A percentile compares a stretch with the other conserved stretches of the same genome.
Evolutionary conservation across 78 protist species (phyloP).

Genomic region (Cavenderia fasciculata): DNA sequence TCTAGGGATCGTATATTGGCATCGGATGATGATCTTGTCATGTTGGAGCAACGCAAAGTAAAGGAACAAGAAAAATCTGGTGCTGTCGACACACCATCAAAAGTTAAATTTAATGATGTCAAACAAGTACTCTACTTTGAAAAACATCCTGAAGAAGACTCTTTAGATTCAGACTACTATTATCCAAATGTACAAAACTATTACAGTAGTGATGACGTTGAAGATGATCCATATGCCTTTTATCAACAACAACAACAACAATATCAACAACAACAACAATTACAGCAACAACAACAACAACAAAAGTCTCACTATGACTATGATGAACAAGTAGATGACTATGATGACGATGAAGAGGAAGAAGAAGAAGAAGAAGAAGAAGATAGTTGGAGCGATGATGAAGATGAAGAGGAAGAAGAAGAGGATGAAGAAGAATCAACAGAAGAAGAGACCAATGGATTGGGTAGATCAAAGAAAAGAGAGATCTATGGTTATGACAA

Average conservation of each 20-base stretch:
- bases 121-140: background rate
- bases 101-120: conserved; percentile 3
- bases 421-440: background rate
- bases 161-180: background rate
- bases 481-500: background rate
- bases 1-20: background rate
- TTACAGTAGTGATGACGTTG: background rate
- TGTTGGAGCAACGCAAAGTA: too few relatives aligned
- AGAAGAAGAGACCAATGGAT: background rate
- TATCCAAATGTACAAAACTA: background rate
- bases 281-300: too few relatives aligned
- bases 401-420: background rate
- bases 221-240: background rate
- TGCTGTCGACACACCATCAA: too few relatives aligned
- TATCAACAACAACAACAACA: too few relatives aligned
- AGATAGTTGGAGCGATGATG: background rate
- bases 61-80: too few relatives aligned
- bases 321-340: background rate
- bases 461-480: background rate
- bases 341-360: background rate
- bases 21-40: too few relatives aligned
- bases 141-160: background rate
- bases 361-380: background rate
- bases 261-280: too few relatives aligned
- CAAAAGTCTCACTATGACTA: too few relatives aligned